These are phyloP conservation scores for Dothiorella sarmentorum DNA, from an alignment of 2,329 filamentous ascomycete species.

Conservation along the genomic window DNA sequence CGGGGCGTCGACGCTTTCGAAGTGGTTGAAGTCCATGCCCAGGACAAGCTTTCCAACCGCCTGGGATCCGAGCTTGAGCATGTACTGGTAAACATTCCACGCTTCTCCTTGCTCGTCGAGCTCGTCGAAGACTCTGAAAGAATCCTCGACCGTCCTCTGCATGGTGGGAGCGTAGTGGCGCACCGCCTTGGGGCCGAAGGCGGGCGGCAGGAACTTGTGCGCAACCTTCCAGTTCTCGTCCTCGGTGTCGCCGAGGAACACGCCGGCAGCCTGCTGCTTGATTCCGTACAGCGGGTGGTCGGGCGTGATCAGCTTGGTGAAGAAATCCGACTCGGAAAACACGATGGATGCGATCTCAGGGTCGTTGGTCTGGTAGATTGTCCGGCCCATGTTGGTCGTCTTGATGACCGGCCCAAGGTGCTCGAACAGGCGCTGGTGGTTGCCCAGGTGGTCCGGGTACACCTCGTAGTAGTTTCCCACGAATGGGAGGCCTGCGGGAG, in stretches of 20 bases:
- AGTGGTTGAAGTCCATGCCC: slow-evolving; percentile 46
- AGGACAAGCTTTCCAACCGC: slow-evolving; percentile 45
- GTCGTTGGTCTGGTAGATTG: slow-evolving; percentile 36
- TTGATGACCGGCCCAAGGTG: slow-evolving; percentile 38
- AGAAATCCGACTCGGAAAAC: slow-evolving; percentile 36
- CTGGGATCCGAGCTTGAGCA: slow-evolving; percentile 47
- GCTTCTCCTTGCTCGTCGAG: slow-evolving; percentile 47
- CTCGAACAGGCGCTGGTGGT: slow-evolving; percentile 41
- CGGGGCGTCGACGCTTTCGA: slow-evolving; percentile 42
- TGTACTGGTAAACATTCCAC: slow-evolving; percentile 50
- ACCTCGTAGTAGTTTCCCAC: slow-evolving; percentile 39
- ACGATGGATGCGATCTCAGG: slow-evolving; percentile 32
- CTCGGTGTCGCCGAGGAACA: slow-evolving; percentile 47
- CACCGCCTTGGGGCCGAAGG: slow-evolving; percentile 58
- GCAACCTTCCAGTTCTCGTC: slow-evolving; percentile 49
- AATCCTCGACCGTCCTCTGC: slow-evolving; percentile 52
- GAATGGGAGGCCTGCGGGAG: slow-evolving; percentile 37
- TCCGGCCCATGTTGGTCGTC: slow-evolving; percentile 37
- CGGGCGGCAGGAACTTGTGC: slow-evolving; percentile 62
- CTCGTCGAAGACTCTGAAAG: slow-evolving; percentile 47
- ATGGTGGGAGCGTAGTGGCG: slow-evolving; percentile 59
- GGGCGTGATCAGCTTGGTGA: slow-evolving; percentile 41
- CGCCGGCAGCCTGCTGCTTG: slow-evolving; percentile 30
- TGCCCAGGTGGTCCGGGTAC: slow-evolving; percentile 42
- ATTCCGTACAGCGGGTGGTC: slow-evolving; percentile 32